Percentiles rank a stretch among this genome's conserved stretches.
These are phyloP conservation scores for Verticillium tricorpus DNA, from an alignment of 2,329 filamentous ascomycete genomes.

Conservation along the genomic window DNA sequence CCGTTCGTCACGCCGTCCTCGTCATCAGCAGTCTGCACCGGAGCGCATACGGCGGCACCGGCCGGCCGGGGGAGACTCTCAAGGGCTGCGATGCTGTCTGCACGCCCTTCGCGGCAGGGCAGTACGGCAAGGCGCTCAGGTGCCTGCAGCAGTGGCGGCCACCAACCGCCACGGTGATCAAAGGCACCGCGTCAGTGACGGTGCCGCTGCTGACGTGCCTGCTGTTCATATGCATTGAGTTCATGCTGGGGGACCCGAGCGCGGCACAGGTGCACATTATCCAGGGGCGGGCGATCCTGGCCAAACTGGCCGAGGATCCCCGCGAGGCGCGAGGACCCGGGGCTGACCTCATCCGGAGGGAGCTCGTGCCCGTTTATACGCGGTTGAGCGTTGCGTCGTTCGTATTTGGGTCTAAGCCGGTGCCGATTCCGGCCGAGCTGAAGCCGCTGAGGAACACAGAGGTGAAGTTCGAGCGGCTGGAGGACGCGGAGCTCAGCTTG, in stretches of 20 bases:
- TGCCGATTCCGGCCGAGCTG: slow-evolving; percentile 29
- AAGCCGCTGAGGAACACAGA: slow-evolving; percentile 19
- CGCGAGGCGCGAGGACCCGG: slow-evolving; percentile 12
- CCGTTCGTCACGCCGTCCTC: slow-evolving; percentile 43
- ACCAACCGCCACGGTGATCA: slow-evolving; percentile 23
- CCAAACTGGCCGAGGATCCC: slow-evolving; percentile 11
- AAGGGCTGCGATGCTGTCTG: not conserved
- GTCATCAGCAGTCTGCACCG: slow-evolving; percentile 46
- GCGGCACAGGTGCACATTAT: slow-evolving; percentile 40
- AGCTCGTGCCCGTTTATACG: slow-evolving; percentile 39
- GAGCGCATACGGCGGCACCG: slow-evolving; percentile 10
- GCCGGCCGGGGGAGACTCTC: not conserved
- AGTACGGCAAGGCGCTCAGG: slow-evolving; percentile 45
- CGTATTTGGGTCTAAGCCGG: slow-evolving; percentile 32
- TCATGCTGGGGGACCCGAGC: slow-evolving; percentile 43
- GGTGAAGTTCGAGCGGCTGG: slow-evolving; percentile 24
- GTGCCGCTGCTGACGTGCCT: slow-evolving; percentile 40
- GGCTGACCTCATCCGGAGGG: slow-evolving; percentile 31
- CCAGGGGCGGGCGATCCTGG: slow-evolving; percentile 37
- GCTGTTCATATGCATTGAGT: slow-evolving; percentile 50
- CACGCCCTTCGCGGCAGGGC: slow-evolving; percentile 31
- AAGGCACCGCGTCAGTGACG: slow-evolving; percentile 15
- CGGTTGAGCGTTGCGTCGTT: slow-evolving; percentile 35
- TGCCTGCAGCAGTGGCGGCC: slow-evolving; percentile 31
- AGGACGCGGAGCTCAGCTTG: slow-evolving; percentile 24